Conservation (phyloP, 257 asterid species). For the Jaltomata sinuosa region DNA sequence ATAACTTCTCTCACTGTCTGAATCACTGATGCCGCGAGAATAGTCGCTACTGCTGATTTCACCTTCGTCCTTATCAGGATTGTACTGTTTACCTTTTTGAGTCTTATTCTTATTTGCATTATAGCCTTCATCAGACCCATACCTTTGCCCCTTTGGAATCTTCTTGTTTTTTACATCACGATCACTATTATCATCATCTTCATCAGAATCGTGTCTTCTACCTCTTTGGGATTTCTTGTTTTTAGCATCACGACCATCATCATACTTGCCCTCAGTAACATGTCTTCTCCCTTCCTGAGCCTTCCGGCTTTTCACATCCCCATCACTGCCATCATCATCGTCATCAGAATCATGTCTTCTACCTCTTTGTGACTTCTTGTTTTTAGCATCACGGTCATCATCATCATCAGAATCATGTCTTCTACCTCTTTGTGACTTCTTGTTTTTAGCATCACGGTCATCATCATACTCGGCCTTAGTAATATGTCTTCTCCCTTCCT, state of each 20-base stretch:
- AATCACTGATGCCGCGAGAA: background rate
- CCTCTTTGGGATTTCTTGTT: no score
- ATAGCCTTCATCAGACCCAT: background rate
- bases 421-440: constrained; percentile 2
- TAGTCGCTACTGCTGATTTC: background rate
- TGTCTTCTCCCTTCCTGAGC: no score
- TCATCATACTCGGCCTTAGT: background rate
- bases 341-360: no score
- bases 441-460: background rate
- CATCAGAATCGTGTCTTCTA: no score
- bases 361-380: no score
- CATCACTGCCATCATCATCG: no score
- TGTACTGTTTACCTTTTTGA: background rate
- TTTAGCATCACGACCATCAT: background rate
- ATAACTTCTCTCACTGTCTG: background rate
- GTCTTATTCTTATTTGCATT: background rate
- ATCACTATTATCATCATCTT: constrained; percentile 8
- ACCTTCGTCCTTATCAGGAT: background rate
- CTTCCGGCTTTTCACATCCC: no score
- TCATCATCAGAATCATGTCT: constrained; percentile 14
- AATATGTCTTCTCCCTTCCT: constrained; percentile 9
- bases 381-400: background rate
- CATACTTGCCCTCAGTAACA: no score
- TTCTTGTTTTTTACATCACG: background rate
- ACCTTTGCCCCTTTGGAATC: background rate